Evolutionary conservation across 1,284 basidiomycete species (phyloP).

Genomic region (Sporisorium reilianum): DNA sequence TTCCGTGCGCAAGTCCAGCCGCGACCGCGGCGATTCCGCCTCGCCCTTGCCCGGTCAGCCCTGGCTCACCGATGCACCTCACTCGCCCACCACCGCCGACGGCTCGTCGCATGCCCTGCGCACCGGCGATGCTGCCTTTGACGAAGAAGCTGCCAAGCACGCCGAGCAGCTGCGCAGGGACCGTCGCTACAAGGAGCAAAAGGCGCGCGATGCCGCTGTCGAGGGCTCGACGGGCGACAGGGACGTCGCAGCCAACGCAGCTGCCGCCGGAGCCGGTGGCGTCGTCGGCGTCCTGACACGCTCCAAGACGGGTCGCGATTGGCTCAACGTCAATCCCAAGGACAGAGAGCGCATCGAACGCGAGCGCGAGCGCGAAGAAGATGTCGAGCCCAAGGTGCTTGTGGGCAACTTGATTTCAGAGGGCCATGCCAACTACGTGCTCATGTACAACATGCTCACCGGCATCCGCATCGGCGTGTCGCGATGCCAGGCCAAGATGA

Average conservation of each 20-base stretch:
- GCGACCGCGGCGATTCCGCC: slow-evolving; percentile 40
- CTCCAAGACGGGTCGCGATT: slow-evolving; percentile 43
- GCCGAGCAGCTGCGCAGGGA: slow-evolving; percentile 61
- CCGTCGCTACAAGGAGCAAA: slow-evolving; percentile 61
- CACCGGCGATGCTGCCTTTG: slow-evolving; percentile 63
- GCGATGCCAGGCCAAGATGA: slow-evolving; percentile 93
- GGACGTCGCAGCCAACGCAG: slow-evolving; percentile 8
- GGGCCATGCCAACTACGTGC: slow-evolving; percentile 95
- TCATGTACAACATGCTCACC: slow-evolving; percentile 99
- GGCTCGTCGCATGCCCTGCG: slow-evolving; percentile 46
- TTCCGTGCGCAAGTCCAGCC: slow-evolving; percentile 34
- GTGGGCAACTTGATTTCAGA: slow-evolving; percentile 97
- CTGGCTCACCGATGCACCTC: slow-evolving; percentile 33
- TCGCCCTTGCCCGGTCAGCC: slow-evolving; percentile 25
- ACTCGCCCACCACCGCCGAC: slow-evolving; percentile 37
- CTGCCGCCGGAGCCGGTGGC: slow-evolving; percentile 15
- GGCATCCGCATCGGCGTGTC: slow-evolving; percentile 96
- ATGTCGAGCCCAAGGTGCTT: slow-evolving; percentile 72
- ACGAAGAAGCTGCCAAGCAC: slow-evolving; percentile 65
- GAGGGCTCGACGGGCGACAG: slow-evolving; percentile 29
- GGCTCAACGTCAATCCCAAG: slow-evolving; percentile 34
- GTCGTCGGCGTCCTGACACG: slow-evolving; percentile 37
- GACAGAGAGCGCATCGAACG: slow-evolving; percentile 36
- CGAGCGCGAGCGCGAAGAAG: slow-evolving; percentile 40
- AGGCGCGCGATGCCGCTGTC: slow-evolving; percentile 39